These are phyloP conservation scores for Barnettozyma populi DNA, from an alignment of 805 yeast genomes.

Conservation along the genomic window DNA sequence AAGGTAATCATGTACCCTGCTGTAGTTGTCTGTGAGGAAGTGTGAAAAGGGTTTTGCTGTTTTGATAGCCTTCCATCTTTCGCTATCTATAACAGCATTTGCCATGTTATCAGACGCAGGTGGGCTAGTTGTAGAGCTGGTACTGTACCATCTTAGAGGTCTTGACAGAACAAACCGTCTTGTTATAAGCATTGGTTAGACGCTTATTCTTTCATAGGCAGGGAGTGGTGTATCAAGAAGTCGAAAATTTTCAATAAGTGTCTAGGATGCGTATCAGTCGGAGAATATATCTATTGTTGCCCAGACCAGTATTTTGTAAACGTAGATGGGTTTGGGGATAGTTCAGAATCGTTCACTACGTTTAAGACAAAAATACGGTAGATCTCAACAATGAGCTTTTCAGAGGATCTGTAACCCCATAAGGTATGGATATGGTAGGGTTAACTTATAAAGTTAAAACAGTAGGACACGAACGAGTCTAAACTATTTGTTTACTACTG, in stretches of 20 bases:
- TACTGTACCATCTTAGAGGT: background rate
- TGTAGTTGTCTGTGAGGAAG: constrained; percentile 39
- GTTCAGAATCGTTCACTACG: too few species aligned
- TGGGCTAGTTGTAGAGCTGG: background rate
- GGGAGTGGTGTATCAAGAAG: too few species aligned
- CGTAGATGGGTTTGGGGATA: too few species aligned
- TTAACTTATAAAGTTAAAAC: too few species aligned
- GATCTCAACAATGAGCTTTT: too few species aligned
- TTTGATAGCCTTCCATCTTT: constrained; percentile 13
- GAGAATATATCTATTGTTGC: background rate
- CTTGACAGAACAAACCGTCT: background rate
- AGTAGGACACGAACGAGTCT: too few species aligned
- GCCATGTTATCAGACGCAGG: constrained; percentile 10
- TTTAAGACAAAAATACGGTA: too few species aligned
- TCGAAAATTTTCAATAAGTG: too few species aligned
- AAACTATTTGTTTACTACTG: too few species aligned
- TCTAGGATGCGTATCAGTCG: too few species aligned
- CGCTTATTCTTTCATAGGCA: background rate
- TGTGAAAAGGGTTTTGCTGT: constrained; percentile 31
- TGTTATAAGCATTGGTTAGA: background rate
- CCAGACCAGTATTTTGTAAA: background rate
- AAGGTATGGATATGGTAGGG: too few species aligned
- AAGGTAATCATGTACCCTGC: constrained; percentile 43
- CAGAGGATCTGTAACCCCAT: too few species aligned
- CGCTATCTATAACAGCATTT: background rate